phyloP scores from a whole-genome alignment of 257 asterid species.

The Datura wrightii region DNA sequence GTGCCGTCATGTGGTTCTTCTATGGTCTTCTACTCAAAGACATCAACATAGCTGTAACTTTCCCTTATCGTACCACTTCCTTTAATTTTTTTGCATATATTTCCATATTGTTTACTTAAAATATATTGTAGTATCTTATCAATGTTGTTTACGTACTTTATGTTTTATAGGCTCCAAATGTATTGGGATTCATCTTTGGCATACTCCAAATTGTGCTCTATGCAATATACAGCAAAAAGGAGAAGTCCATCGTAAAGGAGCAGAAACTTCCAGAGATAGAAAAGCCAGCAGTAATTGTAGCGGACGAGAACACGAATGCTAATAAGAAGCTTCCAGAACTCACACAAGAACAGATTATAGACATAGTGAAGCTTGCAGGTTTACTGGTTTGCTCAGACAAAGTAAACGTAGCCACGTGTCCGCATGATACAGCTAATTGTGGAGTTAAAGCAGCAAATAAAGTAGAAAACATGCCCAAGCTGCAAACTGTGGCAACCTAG shows the following conservation, averaged over 20 bases:
- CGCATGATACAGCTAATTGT: slow-evolving; percentile 23
- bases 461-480: slow-evolving; percentile 25
- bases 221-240: slow-evolving; percentile 43
- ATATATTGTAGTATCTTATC: too few species aligned
- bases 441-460: slow-evolving; percentile 14
- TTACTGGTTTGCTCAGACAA: slow-evolving; percentile 51
- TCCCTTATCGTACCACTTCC: background rate
- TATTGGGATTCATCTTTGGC: slow-evolving; percentile 61
- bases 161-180: slow-evolving; percentile 53
- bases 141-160: background rate
- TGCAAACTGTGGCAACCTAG: slow-evolving; percentile 29
- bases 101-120: too few species aligned
- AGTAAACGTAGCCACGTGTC: slow-evolving; percentile 37
- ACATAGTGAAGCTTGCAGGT: slow-evolving; percentile 51
- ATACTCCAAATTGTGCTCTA: slow-evolving; percentile 64
- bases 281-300: slow-evolving; percentile 31
- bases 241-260: slow-evolving; percentile 25
- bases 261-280: slow-evolving; percentile 38
- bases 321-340: slow-evolving; percentile 43
- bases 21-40: slow-evolving; percentile 55
- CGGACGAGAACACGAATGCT: slow-evolving; percentile 23
- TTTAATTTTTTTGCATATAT: background rate
- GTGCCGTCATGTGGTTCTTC: slow-evolving; percentile 66
- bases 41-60: slow-evolving; percentile 57
- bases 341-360: slow-evolving; percentile 47